A percentile compares a stretch with the other conserved stretches of the same genome.
phyloP scores from a whole-genome alignment of 768 basidiomycete genomes.

The Floccularia luteovirens region DNA sequence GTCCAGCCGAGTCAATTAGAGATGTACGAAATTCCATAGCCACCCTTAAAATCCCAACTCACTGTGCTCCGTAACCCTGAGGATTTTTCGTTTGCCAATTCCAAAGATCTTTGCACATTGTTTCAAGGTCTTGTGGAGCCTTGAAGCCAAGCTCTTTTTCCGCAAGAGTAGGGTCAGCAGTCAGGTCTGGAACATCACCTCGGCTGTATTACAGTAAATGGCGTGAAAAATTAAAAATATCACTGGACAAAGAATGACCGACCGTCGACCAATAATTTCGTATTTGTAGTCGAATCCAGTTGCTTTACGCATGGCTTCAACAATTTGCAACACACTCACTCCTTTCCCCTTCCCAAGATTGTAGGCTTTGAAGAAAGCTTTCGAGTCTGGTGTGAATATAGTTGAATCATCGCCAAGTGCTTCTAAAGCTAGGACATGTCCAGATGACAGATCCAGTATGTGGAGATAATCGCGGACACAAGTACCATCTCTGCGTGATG shows the following conservation, averaged over 20 bases:
- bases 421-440: slow-evolving; percentile 87
- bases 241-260: slow-evolving; percentile 17
- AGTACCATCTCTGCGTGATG: slow-evolving; percentile 70
- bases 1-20: neutral
- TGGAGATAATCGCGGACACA: slow-evolving; percentile 97
- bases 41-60: too few species aligned
- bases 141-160: slow-evolving; percentile 91
- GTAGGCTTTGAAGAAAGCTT: slow-evolving; percentile 82
- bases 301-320: slow-evolving; percentile 90
- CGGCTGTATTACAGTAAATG: slow-evolving; percentile 33
- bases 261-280: slow-evolving; percentile 89
- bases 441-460: slow-evolving; percentile 90
- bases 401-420: slow-evolving; percentile 56
- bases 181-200: slow-evolving; percentile 95
- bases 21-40: too few species aligned
- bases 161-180: slow-evolving; percentile 87
- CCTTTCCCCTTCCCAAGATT: slow-evolving; percentile 94
- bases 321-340: slow-evolving; percentile 88
- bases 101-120: slow-evolving; percentile 97
- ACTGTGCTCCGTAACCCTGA: slow-evolving; percentile 63
- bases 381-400: slow-evolving; percentile 48
- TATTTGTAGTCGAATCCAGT: slow-evolving; percentile 85
- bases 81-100: slow-evolving; percentile 98
- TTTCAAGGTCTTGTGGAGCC: slow-evolving; percentile 72
- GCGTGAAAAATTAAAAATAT: slow-evolving; percentile 6